Percentiles rank a stretch among this genome's conserved stretches.
Conservation (phyloP, 108 stramenopile genomes). For the Nitzschia palea region DNA sequence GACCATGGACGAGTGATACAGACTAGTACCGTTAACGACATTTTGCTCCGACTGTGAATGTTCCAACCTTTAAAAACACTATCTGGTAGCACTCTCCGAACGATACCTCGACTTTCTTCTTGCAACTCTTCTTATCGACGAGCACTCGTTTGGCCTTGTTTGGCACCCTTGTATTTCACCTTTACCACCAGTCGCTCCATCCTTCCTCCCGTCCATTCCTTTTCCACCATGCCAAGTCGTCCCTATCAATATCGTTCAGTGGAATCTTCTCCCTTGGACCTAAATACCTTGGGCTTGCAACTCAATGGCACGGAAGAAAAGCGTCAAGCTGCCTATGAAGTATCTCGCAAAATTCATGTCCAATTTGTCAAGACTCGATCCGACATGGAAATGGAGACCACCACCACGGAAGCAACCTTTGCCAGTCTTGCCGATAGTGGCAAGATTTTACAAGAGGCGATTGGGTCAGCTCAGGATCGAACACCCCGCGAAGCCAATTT, state of each 20-base stretch:
- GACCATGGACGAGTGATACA: no score
- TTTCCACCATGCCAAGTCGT: slow-evolving; percentile 33
- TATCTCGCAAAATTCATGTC: slow-evolving; percentile 52
- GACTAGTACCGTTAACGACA: no score
- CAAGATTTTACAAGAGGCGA: slow-evolving; percentile 13
- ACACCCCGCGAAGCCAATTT: slow-evolving; percentile 36
- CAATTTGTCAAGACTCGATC: slow-evolving; percentile 37
- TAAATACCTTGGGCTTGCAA: slow-evolving; percentile 13
- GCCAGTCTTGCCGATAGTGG: slow-evolving; percentile 20
- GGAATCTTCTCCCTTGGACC: slow-evolving; percentile 19
- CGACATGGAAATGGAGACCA: slow-evolving; percentile 30
- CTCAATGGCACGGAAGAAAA: slow-evolving; percentile 28
- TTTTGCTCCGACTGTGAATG: no score
- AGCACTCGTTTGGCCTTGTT: no score
- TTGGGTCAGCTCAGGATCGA: slow-evolving; percentile 8
- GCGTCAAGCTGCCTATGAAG: slow-evolving; percentile 47
- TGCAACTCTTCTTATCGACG: no score
- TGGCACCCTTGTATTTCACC: not conserved
- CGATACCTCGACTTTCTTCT: no score
- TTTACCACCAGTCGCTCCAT: not conserved
- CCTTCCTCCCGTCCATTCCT: not conserved
- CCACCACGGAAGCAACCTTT: slow-evolving; percentile 10
- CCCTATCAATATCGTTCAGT: slow-evolving; percentile 24
- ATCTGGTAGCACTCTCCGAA: no score
- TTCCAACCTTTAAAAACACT: no score